Evolutionary conservation across 1,139 yeast genomes (phyloP), one percentile per base, ranked within the genome.

Genomic region (Ogataea hybrid): DNA sequence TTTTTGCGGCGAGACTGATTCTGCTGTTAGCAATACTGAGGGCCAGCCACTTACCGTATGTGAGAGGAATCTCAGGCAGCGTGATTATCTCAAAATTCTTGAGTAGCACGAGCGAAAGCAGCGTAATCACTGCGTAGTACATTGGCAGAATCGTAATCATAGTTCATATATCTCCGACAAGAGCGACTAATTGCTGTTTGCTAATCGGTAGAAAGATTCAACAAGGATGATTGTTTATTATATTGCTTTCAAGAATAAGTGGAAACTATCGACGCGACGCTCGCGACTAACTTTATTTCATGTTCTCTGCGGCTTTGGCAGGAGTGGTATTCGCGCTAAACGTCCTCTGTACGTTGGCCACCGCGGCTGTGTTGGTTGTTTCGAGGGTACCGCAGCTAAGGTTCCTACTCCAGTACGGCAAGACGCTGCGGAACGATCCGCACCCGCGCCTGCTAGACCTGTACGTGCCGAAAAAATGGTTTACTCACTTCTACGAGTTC

Each of bases 391-490:
- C 61, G 1, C 6, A 17, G 2, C 43, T 58, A 11, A 30, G 41
- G 2, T 29, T 37, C 4, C 40, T 59, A 7, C 46, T 58, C 3
- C 51, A 55, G 27, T 62, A 62, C 35, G 67, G 67, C 3, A 62
- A 62, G 45, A 54, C 62, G 3, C 28, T 56, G 10, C 31, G 28
- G 15, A 11, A 23, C 7, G 6, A 25, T 15, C 25, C 27, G 23
- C 35, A 18, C 8, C 21, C 31, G n/a, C 32, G 5, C 18, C 12
- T 44, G 59, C 28, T 32, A 10, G 20, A 28, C 5, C n/a, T 51
- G 0, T 69, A 70, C n/a, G 77, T 77, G 2, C 79, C 79, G 0
- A 77, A 76, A 50, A 47, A 64, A 22, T 72, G 65, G 65, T 77
- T 77, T 51, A 51, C 60, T 3, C 80, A 77, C 51, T 77, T 71